A percentile compares a stretch with the other conserved stretches of the same genome.
phyloP scores from a whole-genome alignment of 2,329 filamentous ascomycete genomes.

The Pyricularia sp. region DNA sequence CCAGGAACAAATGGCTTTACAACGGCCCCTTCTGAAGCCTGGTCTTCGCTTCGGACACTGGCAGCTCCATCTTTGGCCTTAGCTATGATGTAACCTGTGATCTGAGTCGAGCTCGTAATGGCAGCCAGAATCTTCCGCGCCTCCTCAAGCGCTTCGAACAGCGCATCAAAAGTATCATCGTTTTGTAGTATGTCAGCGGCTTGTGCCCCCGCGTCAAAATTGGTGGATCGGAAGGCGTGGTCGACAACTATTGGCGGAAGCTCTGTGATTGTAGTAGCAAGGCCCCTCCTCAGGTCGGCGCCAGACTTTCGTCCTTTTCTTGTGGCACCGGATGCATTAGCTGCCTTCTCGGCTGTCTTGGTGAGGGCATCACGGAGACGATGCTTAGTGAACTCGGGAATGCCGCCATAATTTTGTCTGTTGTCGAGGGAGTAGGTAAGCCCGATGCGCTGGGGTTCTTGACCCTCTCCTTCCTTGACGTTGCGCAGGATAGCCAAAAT shows the following conservation, averaged over 20 bases:
- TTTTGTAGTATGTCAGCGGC: conserved; percentile 58
- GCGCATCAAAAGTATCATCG: conserved; percentile 47
- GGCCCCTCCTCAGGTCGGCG: conserved; percentile 63
- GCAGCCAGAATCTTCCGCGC: conserved; percentile 57
- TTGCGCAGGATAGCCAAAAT: conserved; percentile 71
- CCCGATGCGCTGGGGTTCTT: conserved; percentile 69
- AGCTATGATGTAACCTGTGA: conserved; percentile 81
- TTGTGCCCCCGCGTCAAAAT: conserved; percentile 55
- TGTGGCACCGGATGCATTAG: conserved; percentile 26
- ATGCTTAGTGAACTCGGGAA: conserved; percentile 62
- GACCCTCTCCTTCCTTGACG: conserved; percentile 68
- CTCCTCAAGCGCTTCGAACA: conserved; percentile 56
- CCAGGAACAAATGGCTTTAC: conserved; percentile 4
- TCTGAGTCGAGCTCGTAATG: conserved; percentile 50
- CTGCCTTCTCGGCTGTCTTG: conserved; percentile 47
- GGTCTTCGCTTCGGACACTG: not conserved
- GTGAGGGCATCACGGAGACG: conserved; percentile 57
- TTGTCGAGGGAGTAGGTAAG: conserved; percentile 67
- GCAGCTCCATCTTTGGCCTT: conserved; percentile 29
- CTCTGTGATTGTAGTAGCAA: conserved; percentile 78
- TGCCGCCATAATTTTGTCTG: conserved; percentile 68
- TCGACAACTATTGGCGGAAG: conserved; percentile 80
- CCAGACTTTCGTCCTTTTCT: conserved; percentile 45
- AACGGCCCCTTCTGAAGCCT: not conserved
- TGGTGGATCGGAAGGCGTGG: conserved; percentile 59